Evolutionary conservation across 495 filamentous ascomycete genomes (phyloP), one percentile per base, ranked within the genome.

Genomic region (Aspergillus heteromorphus): DNA sequence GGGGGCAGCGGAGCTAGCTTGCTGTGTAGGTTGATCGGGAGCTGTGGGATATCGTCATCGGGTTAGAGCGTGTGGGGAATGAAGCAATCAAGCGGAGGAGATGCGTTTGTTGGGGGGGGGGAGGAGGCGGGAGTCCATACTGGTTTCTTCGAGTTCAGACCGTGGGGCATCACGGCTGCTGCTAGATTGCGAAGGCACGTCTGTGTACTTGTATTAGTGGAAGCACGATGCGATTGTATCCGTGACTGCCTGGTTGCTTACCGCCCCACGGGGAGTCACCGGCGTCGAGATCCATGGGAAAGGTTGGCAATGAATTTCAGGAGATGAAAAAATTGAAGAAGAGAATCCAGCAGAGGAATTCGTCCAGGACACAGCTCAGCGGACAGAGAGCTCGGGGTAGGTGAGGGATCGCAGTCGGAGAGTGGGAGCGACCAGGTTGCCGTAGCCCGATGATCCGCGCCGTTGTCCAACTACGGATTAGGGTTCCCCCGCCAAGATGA

Each of bases 191-290:
- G 81, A 83, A 40, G 81, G 81, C 51, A 81, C 79, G 73, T 84
- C 81, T 84, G 60, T 56, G 59, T 42, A 21, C 38, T 55, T 55
- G 53, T 17, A 29, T 65, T 38, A 65, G 59, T 57, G 59, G 58
- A 65, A 59, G 45, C 51, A 55, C 49, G 59, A 61, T 68, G 65
- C 64, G 58, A 58, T 59, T 65, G 67, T 65, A 66, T 69, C 29
- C 53, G 60, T 61, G 60, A 71, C 55, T 70, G 66, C 67, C 65
- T 71, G 45, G 40, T 55, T 29, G 49, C 73, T 59, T 77, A 87
- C 85, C 85, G 64, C 83, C 84, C 85, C 85, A 87, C 51, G 85
- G 85, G 53, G 85, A 87, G 67, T 86, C 83, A 56, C 79, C 81
- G 57, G 79, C 70, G 64, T 83, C 83, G 64, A 87, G 64, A 74